phyloP scores from a whole-genome alignment of 2,329 filamentous ascomycete genomes.

The Metarhizium album region DNA sequence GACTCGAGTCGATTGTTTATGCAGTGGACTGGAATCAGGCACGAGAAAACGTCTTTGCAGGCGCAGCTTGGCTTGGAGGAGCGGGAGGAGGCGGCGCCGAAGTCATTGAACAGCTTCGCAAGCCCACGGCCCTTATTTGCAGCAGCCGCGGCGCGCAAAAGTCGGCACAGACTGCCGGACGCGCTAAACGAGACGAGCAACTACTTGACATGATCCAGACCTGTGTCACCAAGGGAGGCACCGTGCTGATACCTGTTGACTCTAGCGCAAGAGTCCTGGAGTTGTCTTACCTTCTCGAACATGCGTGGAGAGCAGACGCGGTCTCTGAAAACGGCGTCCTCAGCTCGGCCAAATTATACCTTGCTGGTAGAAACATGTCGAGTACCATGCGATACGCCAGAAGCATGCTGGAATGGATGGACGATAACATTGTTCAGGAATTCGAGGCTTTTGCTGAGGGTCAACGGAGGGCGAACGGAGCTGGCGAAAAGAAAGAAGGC shows the following conservation, averaged over 20 bases:
- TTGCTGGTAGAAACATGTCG: slow-evolving; percentile 77
- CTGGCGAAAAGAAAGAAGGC: slow-evolving; percentile 41
- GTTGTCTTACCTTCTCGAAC: slow-evolving; percentile 82
- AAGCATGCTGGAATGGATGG: slow-evolving; percentile 99
- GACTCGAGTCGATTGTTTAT: slow-evolving; percentile 92
- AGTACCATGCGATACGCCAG: slow-evolving; percentile 84
- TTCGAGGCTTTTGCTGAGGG: slow-evolving; percentile 63
- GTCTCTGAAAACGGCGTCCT: slow-evolving; percentile 40
- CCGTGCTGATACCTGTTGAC: slow-evolving; percentile 86
- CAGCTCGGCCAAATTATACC: slow-evolving; percentile 53
- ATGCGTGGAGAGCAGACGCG: slow-evolving; percentile 69
- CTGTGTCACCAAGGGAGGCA: slow-evolving; percentile 72
- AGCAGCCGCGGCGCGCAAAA: slow-evolving; percentile 73
- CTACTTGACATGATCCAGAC: slow-evolving; percentile 72
- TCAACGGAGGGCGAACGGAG: slow-evolving; percentile 33
- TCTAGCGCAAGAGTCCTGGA: slow-evolving; percentile 92
- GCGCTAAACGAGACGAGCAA: slow-evolving; percentile 74
- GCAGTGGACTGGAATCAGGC: slow-evolving; percentile 97
- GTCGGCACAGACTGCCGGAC: slow-evolving; percentile 57
- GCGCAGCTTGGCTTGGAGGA: slow-evolving; percentile 86
- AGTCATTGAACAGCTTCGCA: slow-evolving; percentile 85
- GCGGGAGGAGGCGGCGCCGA: slow-evolving; percentile 71
- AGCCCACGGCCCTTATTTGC: slow-evolving; percentile 88
- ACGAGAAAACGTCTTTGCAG: slow-evolving; percentile 88
- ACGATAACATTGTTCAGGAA: slow-evolving; percentile 85